These are phyloP conservation scores for Camellia oleifera DNA, from an alignment of 179 eudicot genomes.

Conservation along the genomic window DNA sequence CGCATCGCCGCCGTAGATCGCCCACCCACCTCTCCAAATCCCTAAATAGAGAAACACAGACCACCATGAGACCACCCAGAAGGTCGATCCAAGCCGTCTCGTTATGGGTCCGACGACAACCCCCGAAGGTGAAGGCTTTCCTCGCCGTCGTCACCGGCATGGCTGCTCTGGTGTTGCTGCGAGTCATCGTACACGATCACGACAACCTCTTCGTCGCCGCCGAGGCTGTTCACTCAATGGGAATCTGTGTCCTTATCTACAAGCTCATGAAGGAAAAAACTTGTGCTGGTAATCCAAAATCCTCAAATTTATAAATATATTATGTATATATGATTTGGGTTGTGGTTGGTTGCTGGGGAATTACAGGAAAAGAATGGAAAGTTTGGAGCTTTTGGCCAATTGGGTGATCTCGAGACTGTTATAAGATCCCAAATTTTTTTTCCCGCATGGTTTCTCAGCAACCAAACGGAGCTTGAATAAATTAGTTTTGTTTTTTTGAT, in stretches of 20 bases:
- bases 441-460: neutral
- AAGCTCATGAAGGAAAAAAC: too few relatives aligned
- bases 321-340: too few relatives aligned
- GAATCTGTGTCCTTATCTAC: too few relatives aligned
- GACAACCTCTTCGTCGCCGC: conserved; percentile 80
- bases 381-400: too few relatives aligned
- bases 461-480: neutral
- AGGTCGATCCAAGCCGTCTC: conserved; percentile 42
- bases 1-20: neutral
- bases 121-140: conserved; percentile 70
- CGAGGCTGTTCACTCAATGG: conserved; percentile 58
- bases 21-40: neutral
- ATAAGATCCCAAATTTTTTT: conserved; percentile 33
- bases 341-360: too few relatives aligned
- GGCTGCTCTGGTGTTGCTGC: conserved; percentile 57
- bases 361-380: too few relatives aligned
- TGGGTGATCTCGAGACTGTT: conserved; percentile 21
- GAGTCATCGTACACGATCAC: conserved; percentile 66
- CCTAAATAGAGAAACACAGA: neutral
- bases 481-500: neutral
- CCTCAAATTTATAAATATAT: too few relatives aligned
- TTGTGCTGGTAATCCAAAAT: too few relatives aligned
- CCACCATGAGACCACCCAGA: conserved; percentile 28
- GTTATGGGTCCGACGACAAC: conserved; percentile 54
- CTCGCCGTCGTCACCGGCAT: conserved; percentile 57